Percentiles rank a stretch among this genome's conserved stretches.
Evolutionary conservation across 2,329 filamentous ascomycete species (phyloP).

Genomic region (Fusarium sp.): DNA sequence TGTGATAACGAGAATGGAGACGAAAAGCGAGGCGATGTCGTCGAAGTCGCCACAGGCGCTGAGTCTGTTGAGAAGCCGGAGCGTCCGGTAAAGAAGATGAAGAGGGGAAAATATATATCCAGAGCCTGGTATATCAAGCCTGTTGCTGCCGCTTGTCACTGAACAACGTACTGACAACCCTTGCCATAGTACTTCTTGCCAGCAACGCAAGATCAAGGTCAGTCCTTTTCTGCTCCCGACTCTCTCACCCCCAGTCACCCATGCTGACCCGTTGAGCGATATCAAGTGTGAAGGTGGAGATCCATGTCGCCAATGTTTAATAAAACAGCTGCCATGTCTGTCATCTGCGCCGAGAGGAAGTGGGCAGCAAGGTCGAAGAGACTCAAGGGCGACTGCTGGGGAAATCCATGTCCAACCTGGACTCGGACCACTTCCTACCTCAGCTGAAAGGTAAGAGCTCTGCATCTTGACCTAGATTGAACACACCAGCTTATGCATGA

Average conservation of each 20-base stretch:
- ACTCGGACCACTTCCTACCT: neutral
- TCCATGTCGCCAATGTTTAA: slow-evolving; percentile 25
- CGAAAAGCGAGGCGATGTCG: neutral
- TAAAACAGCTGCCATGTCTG: slow-evolving; percentile 20
- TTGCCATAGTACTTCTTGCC: slow-evolving; percentile 28
- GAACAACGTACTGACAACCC: neutral
- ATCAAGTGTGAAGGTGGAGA: slow-evolving; percentile 31
- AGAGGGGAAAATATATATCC: slow-evolving; percentile 35
- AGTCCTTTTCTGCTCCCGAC: neutral
- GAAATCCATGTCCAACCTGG: neutral
- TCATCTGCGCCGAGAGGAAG: slow-evolving; percentile 15
- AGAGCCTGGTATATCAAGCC: slow-evolving; percentile 23
- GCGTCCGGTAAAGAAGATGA: slow-evolving; percentile 28
- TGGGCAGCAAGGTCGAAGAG: slow-evolving; percentile 8
- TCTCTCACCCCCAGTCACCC: too few relatives aligned
- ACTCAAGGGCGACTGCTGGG: neutral
- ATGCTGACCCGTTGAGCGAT: neutral
- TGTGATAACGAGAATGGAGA: neutral
- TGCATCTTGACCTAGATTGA: neutral
- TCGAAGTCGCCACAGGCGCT: neutral
- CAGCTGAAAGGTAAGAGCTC: neutral
- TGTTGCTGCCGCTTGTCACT: neutral
- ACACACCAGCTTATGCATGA: neutral
- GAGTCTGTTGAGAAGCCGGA: slow-evolving; percentile 7
- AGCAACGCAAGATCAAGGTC: slow-evolving; percentile 35